Conservation (phyloP, 2,329 filamentous ascomycete species). For the Amylocarpus encephaloides region DNA sequence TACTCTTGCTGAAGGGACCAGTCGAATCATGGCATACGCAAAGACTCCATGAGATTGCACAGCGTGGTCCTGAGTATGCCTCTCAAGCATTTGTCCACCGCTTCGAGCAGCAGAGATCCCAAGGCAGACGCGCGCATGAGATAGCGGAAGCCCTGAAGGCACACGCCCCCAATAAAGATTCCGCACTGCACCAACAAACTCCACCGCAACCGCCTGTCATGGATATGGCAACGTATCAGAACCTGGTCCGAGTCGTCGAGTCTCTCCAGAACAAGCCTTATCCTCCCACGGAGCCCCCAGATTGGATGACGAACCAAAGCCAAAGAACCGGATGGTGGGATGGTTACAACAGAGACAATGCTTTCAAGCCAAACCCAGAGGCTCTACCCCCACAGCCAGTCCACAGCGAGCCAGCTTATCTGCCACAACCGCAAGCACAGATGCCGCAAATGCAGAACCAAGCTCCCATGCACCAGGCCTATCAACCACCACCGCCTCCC, state of each 20-base stretch:
- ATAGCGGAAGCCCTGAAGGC: slow-evolving; percentile 17
- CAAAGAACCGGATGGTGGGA: slow-evolving; percentile 48
- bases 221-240: slow-evolving; percentile 17
- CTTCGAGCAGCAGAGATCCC: slow-evolving; percentile 15
- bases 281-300: slow-evolving; percentile 46
- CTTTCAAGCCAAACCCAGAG: slow-evolving; percentile 35
- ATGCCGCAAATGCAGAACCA: slow-evolving; percentile 23
- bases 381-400: slow-evolving; percentile 27
- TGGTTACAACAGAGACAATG: slow-evolving; percentile 37
- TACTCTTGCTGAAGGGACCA: slow-evolving; percentile 21
- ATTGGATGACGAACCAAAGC: slow-evolving; percentile 43
- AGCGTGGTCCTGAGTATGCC: slow-evolving; percentile 27
- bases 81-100: slow-evolving; percentile 17
- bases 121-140: slow-evolving; percentile 7
- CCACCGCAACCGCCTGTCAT: slow-evolving; percentile 8
- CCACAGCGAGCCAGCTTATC: slow-evolving; percentile 20
- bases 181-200: slow-evolving; percentile 1
- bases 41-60: slow-evolving; percentile 27
- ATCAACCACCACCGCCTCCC: slow-evolving; percentile 11
- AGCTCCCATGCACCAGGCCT: slow-evolving; percentile 11
- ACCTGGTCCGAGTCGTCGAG: slow-evolving; percentile 27
- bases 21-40: slow-evolving; percentile 25
- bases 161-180: not conserved
- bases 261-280: slow-evolving; percentile 41
- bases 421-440: slow-evolving; percentile 26